Evolutionary conservation across 106 monocot genomes (phyloP), one percentile per base, ranked within the genome.

Genomic region (Iris macrosiphon): DNA sequence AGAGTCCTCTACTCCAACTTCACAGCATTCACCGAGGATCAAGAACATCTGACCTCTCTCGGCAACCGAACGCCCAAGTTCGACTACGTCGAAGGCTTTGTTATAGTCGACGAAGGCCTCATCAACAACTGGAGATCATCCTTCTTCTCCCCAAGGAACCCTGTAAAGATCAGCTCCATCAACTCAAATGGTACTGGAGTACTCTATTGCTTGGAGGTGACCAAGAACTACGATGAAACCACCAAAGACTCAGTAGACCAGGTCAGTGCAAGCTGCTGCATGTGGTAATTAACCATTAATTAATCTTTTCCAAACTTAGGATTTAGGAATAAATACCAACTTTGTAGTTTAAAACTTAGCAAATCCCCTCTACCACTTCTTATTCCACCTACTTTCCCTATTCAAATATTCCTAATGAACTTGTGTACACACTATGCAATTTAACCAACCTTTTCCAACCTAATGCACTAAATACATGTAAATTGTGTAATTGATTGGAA

Each of bases 81-180:
- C 59, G 81, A 95, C 60, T 95, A 95, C 56, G 64, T 95, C 6
- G 94, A 95, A 30, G 94, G 94, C 10, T 94, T 81, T 29, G 84
- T 95, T 37, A 71, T 85, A 52, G 69, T 78, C 10, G 79, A 77
- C 53, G 75, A 79, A 13, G 77, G 82, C 24, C 73, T 85, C 4
- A 66, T 85, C 63, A 85, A 79, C 65, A 89, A 80, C 73, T 85
- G 94, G 89, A 70, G 81, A 19, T 89, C 94, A 5, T 89, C 89
- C 30, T 86, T 86, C 61, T 95, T 89, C 79, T 89, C 88, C 7
- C 78, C 79, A 0, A 23, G 44, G 22, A 79, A 94, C 48, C 81
- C 76, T 0, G 73, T 79, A 22, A 83, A 72, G 54, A 57, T 82
- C 20, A 71, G 65, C 59, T 71, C 75, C 28, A 23, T 88, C 10